Conservation (phyloP, 371 early-diverging fungal genomes). For the Mortierella sp. region DNA sequence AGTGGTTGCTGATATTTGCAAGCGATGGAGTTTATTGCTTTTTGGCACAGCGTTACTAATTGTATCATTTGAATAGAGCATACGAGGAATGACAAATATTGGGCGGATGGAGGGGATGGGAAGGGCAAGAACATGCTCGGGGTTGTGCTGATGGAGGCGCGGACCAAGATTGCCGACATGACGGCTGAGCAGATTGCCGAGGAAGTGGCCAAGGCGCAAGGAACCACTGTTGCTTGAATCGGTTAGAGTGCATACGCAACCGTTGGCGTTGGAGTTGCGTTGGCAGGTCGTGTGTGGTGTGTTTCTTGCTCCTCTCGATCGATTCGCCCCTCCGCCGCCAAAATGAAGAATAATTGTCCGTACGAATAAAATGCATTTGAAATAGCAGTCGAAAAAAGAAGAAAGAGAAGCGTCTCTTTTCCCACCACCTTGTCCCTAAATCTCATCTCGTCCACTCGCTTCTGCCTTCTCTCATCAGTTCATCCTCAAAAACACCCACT, state of each 20-base stretch:
- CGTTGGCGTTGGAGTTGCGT: background rate
- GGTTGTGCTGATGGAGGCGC: slow-evolving; percentile 54
- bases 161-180: slow-evolving; percentile 43
- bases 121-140: slow-evolving; percentile 63
- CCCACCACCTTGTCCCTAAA: background rate
- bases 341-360: background rate
- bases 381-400: slow-evolving; percentile 2
- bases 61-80: slow-evolving; percentile 43
- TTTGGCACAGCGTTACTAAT: background rate
- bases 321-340: background rate
- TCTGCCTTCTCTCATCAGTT: slow-evolving; percentile 1
- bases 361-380: background rate
- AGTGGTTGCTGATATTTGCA: background rate
- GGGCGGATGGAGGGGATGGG: slow-evolving; percentile 67
- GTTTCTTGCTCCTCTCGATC: background rate
- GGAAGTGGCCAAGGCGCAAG: slow-evolving; percentile 18
- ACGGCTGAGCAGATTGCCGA: slow-evolving; percentile 27
- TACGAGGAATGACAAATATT: slow-evolving; percentile 63
- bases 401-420: background rate
- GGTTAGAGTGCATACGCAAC: background rate
- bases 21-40: background rate
- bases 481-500: background rate
- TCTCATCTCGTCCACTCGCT: background rate
- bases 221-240: background rate
- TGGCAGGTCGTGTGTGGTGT: background rate